Conservation (phyloP, 2,329 filamentous ascomycete genomes). For the Colletotrichum sp. region DNA sequence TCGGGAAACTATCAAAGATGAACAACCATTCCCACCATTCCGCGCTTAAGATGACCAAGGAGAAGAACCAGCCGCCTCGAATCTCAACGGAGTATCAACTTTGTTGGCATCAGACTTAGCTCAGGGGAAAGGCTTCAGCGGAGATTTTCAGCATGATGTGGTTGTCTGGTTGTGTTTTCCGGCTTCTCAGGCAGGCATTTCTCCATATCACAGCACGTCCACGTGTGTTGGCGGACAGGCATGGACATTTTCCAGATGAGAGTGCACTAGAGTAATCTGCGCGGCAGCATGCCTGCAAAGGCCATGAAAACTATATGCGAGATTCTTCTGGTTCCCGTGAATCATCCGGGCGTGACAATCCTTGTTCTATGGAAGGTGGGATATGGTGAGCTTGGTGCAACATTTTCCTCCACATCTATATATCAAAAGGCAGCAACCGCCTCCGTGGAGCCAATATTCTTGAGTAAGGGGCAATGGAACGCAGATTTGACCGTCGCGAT, state of each 20-base stretch:
- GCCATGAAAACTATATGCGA: background rate
- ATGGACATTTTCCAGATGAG: too few species aligned
- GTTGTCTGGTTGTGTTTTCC: background rate
- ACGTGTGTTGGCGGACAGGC: too few species aligned
- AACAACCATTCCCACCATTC: background rate
- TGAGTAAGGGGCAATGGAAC: background rate
- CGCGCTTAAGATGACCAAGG: background rate
- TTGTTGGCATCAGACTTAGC: background rate
- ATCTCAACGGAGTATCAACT: background rate
- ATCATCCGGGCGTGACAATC: background rate
- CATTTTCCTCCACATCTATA: background rate
- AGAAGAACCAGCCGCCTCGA: background rate
- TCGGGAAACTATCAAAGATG: background rate
- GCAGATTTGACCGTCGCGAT: background rate
- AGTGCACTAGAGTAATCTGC: background rate
- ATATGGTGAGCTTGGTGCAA: background rate
- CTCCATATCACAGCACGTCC: background rate
- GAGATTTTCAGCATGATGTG: background rate
- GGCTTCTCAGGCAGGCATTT: background rate
- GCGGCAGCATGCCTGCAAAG: background rate
- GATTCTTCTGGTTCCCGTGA: background rate
- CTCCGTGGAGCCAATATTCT: background rate
- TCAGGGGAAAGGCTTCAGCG: background rate
- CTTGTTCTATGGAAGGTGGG: background rate
- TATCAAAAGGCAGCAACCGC: background rate